Evolutionary conservation across 164 flowering plant species (phyloP).

Genomic region (Akebia trifoliata): DNA sequence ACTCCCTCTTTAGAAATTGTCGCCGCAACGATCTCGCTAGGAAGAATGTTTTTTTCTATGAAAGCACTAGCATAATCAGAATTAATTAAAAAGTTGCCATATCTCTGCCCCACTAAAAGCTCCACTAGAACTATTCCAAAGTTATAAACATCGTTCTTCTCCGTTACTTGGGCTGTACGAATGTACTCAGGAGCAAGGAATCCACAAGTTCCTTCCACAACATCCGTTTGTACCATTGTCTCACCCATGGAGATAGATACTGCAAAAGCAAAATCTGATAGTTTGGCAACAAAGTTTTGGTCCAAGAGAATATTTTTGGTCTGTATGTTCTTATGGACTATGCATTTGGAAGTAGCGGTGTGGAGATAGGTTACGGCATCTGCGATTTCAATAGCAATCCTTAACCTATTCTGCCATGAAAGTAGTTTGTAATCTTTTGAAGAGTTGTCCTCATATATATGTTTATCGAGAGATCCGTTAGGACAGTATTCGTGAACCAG

Average conservation of each 20-base stretch:
- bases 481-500: slow-evolving; percentile 9
- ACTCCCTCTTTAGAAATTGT: slow-evolving; percentile 3
- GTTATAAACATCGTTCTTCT: slow-evolving; percentile 4
- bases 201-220: neutral
- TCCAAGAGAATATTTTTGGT: slow-evolving; percentile 16
- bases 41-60: neutral
- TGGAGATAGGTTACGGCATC: slow-evolving; percentile 11
- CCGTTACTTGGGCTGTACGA: neutral
- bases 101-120: slow-evolving; percentile 6
- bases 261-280: slow-evolving; percentile 3
- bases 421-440: neutral
- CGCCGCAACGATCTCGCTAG: neutral
- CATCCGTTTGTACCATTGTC: neutral
- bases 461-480: slow-evolving; percentile 2
- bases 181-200: neutral
- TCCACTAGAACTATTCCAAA: slow-evolving; percentile 8
- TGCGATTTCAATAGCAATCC: slow-evolving; percentile 14
- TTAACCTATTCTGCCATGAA: slow-evolving; percentile 14
- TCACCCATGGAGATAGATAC: neutral
- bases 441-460: neutral
- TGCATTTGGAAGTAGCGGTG: slow-evolving; percentile 2
- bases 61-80: neutral
- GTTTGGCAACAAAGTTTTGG: slow-evolving; percentile 13
- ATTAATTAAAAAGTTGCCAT: too few relatives aligned
- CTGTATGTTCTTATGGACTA: slow-evolving; percentile 9